Evolutionary conservation across 768 basidiomycete species (phyloP).

Genomic region (Psilocybe cubensis): DNA sequence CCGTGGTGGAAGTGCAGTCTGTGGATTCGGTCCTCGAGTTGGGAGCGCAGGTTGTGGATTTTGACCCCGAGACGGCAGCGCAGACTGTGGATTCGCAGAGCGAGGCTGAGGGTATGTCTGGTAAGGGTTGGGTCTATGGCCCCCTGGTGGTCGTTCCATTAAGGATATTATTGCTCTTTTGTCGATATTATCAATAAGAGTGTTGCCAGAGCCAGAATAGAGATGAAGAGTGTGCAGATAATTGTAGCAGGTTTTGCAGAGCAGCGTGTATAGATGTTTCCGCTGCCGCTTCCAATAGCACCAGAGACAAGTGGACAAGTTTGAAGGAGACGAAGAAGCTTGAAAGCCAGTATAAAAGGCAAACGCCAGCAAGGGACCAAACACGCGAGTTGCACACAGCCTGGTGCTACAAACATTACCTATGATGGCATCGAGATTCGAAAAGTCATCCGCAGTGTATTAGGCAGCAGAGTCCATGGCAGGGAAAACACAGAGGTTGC

Average conservation of each 20-base stretch:
- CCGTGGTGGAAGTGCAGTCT: no score
- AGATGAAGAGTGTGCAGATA: no score
- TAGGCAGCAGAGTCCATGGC: not conserved
- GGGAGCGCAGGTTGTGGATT: no score
- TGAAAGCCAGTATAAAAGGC: not conserved
- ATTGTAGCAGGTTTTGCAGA: not conserved
- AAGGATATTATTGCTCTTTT: no score
- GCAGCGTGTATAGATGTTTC: not conserved
- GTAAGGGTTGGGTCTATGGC: not conserved
- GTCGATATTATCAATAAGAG: no score
- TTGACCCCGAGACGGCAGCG: no score
- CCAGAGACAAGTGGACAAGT: not conserved
- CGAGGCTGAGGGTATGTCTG: not conserved
- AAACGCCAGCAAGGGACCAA: not conserved
- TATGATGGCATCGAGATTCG: not conserved
- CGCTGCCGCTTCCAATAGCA: not conserved
- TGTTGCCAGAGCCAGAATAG: no score
- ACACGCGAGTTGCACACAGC: not conserved
- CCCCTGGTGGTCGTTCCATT: not conserved
- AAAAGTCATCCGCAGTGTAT: not conserved
- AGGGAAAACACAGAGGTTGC: not conserved
- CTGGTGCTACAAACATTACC: not conserved
- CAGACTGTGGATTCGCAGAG: not conserved
- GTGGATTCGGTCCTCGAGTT: no score
- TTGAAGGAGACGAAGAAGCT: not conserved